phyloP scores from a whole-genome alignment of 2,329 filamentous ascomycete species.

The Hymenoscyphus albidus region DNA sequence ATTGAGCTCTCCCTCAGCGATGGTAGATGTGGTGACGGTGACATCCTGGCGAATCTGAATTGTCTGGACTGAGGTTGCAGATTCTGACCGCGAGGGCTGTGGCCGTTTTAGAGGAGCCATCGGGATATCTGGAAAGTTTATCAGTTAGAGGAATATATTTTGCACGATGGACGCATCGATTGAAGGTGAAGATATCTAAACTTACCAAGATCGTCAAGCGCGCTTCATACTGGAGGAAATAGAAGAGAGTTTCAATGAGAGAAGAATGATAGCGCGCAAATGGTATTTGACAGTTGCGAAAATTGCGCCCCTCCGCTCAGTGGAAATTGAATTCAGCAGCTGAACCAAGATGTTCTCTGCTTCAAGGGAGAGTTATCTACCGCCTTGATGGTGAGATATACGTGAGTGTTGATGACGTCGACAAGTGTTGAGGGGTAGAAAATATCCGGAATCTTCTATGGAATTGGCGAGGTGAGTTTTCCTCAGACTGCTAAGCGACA shows the following conservation, averaged over 20 bases:
- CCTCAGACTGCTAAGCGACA: not conserved
- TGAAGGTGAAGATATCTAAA: not conserved
- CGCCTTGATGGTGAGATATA: not conserved
- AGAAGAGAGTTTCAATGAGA: not conserved
- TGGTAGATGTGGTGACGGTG: constrained; percentile 1
- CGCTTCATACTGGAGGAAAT: not conserved
- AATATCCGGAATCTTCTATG: not conserved
- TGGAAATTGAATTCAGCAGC: not conserved
- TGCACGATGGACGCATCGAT: not conserved
- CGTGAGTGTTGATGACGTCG: not conserved
- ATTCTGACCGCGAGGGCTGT: not conserved
- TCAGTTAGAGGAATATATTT: not conserved
- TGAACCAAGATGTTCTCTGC: not conserved
- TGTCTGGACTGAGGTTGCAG: constrained; percentile 1
- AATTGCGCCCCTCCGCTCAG: not conserved
- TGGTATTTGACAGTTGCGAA: not conserved
- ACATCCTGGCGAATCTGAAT: constrained; percentile 8
- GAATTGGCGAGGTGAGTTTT: not conserved
- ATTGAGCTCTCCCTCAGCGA: not conserved
- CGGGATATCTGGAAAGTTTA: not conserved
- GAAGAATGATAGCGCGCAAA: not conserved
- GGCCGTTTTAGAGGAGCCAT: not conserved
- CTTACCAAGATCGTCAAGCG: not conserved
- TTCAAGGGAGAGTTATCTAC: not conserved
- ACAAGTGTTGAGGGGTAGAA: not conserved